Evolutionary conservation across 345 rosid species (phyloP).

Genomic region (Salix koriyanagi): DNA sequence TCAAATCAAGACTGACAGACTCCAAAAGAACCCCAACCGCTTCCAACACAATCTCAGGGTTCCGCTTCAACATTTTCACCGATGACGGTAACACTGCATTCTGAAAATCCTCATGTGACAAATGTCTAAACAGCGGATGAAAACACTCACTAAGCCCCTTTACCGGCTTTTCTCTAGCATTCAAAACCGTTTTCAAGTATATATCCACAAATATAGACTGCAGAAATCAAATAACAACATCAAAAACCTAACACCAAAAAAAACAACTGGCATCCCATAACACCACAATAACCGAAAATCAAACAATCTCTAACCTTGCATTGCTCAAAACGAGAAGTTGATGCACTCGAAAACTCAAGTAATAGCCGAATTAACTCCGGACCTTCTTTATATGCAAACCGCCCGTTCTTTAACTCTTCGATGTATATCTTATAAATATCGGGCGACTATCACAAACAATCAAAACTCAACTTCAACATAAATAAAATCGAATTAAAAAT

Average conservation of each 20-base stretch:
- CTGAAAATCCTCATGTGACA: constrained; percentile 78
- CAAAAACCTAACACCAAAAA: not conserved
- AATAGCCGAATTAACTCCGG: constrained; percentile 63
- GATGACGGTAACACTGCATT: constrained; percentile 72
- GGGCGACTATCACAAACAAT: constrained; percentile 54
- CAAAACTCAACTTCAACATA: not conserved
- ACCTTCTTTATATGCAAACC: constrained; percentile 67
- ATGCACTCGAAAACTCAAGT: constrained; percentile 60
- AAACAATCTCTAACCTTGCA: constrained; percentile 48
- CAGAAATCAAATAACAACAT: constrained; percentile 26
- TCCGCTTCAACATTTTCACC: constrained; percentile 90
- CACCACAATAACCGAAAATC: not conserved
- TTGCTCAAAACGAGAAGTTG: constrained; percentile 50
- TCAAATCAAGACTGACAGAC: constrained; percentile 69
- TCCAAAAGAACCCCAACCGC: constrained; percentile 66
- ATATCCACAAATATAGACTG: constrained; percentile 71
- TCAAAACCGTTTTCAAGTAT: constrained; percentile 78
- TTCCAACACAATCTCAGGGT: constrained; percentile 90
- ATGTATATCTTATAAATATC: constrained; percentile 53
- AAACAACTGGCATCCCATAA: not conserved
- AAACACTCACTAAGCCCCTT: constrained; percentile 59
- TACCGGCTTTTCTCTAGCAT: constrained; percentile 69
- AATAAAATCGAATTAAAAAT: not conserved
- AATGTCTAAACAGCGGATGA: constrained; percentile 48
- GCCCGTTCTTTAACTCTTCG: constrained; percentile 57